These are phyloP conservation scores for Castanea mollissima DNA, from an alignment of 306 rosid species.

Conservation along the genomic window DNA sequence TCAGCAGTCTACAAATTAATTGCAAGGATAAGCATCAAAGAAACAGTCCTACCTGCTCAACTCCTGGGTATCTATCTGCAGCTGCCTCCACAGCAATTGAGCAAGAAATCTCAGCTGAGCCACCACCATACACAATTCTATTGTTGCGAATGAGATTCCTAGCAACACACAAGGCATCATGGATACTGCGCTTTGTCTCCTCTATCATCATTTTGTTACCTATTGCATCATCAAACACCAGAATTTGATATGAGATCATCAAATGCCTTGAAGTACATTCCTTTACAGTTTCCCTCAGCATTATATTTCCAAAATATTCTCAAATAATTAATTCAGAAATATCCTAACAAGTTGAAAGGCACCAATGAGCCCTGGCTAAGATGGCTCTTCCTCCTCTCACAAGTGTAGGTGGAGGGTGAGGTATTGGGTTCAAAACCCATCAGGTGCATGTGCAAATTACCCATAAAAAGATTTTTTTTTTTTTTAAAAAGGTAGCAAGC, in stretches of 20 bases:
- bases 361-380: too few relatives aligned
- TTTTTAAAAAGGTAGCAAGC: background rate
- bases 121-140: conserved; percentile 97
- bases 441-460: too few relatives aligned
- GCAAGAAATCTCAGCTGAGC: conserved; percentile 88
- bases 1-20: background rate
- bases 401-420: too few relatives aligned
- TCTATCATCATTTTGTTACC: conserved; percentile 98
- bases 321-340: background rate
- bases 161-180: conserved; percentile 93
- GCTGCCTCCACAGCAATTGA: conserved; percentile 91
- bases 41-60: conserved; percentile 69
- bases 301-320: background rate
- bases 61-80: conserved; percentile 89
- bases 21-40: background rate
- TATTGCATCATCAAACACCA: conserved; percentile 28
- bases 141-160: conserved; percentile 98
- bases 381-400: too few relatives aligned
- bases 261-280: background rate
- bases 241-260: conserved; percentile 15
- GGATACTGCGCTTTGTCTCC: conserved; percentile 98
- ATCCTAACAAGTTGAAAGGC: background rate
- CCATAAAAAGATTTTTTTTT: too few relatives aligned
- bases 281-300: background rate
- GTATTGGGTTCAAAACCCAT: too few relatives aligned